Conservation (phyloP, 192 early-diverging fungal species). For the Coemansia sp. region DNA sequence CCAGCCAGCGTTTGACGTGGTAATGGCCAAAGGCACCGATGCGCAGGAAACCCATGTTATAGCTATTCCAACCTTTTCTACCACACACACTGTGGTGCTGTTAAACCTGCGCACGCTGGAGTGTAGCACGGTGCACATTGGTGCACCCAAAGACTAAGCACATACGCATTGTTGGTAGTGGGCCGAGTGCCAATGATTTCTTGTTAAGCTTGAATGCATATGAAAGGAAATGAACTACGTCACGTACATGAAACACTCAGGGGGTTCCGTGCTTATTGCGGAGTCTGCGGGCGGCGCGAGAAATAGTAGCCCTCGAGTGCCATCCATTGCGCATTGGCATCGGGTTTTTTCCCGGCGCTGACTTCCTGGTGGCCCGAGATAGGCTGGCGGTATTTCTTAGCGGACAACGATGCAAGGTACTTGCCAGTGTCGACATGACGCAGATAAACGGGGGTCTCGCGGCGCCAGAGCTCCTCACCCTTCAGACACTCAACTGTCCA, state of each 20-base stretch:
- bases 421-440: slow-evolving; percentile 33
- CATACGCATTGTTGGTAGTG: background rate
- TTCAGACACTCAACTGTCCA: slow-evolving; percentile 44
- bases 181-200: background rate
- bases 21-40: slow-evolving; percentile 52
- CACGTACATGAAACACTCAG: too few species aligned
- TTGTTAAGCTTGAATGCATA: background rate
- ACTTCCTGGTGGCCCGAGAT: slow-evolving; percentile 51
- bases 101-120: slow-evolving; percentile 75
- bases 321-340: slow-evolving; percentile 48
- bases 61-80: slow-evolving; percentile 73
- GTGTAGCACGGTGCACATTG: slow-evolving; percentile 22
- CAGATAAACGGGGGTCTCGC: slow-evolving; percentile 34
- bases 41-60: slow-evolving; percentile 67
- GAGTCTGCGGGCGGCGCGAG: too few species aligned
- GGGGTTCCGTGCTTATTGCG: background rate
- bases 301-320: slow-evolving; percentile 48
- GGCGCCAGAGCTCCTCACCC: slow-evolving; percentile 18
- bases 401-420: slow-evolving; percentile 40
- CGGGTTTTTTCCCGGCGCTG: slow-evolving; percentile 35
- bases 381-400: slow-evolving; percentile 47
- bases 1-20: slow-evolving; percentile 65
- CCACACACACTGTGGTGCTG: slow-evolving; percentile 68
- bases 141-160: background rate
- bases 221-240: background rate